Evolutionary conservation across 345 rosid genomes (phyloP).

Genomic region (Physaria fendleri): DNA sequence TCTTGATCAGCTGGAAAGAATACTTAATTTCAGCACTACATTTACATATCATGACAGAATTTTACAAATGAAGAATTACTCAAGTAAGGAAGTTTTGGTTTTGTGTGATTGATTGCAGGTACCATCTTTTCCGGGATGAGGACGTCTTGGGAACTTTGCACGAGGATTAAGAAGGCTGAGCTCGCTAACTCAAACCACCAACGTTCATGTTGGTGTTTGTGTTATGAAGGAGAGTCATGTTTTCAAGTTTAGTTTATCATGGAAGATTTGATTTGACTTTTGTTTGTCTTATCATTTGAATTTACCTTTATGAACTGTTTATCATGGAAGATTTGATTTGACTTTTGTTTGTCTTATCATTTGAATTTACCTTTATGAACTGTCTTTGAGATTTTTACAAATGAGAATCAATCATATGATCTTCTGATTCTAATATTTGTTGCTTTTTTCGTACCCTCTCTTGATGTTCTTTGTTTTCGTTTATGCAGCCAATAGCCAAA

Average conservation of each 20-base stretch:
- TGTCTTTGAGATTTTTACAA: not conserved
- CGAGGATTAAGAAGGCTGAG: slow-evolving; percentile 28
- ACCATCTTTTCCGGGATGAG: slow-evolving; percentile 47
- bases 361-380: not conserved
- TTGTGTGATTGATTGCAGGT: slow-evolving; percentile 24
- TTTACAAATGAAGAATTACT: not conserved
- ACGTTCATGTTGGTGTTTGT: not conserved
- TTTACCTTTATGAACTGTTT: not conserved
- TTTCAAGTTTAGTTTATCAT: slow-evolving; percentile 9
- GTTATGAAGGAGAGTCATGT: not conserved
- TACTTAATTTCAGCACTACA: not conserved
- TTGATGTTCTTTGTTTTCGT: not conserved
- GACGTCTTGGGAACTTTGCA: slow-evolving; percentile 58
- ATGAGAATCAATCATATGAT: not conserved
- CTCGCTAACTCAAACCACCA: not conserved
- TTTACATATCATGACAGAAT: not conserved
- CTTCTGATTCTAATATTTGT: not conserved
- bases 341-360: slow-evolving; percentile 6
- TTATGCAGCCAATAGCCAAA: not conserved
- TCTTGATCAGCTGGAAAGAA: not conserved
- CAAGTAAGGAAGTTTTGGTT: not conserved
- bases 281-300: slow-evolving; percentile 11
- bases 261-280: not conserved
- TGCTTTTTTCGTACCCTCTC: not conserved
- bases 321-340: slow-evolving; percentile 4